Evolutionary conservation across 1,284 basidiomycete genomes (phyloP).

Genomic region (Tylopilus sp.): DNA sequence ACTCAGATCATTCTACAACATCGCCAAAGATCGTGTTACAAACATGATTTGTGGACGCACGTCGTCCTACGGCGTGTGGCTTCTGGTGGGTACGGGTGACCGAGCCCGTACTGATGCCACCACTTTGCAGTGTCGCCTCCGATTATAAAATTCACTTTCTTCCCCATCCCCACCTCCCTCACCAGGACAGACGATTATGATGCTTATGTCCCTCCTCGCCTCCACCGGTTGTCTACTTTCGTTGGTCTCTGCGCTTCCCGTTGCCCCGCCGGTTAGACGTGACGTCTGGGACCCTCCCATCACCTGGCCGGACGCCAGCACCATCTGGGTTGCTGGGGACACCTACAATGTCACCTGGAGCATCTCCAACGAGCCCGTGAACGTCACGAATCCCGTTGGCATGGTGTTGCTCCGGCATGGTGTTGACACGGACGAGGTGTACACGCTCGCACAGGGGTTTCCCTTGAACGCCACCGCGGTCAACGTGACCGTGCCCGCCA

Average conservation of each 20-base stretch:
- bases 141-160: not conserved
- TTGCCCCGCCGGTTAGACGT: constrained; percentile 34
- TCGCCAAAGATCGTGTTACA: not conserved
- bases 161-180: not conserved
- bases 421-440: constrained; percentile 32
- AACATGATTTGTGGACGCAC: not conserved
- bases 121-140: not conserved
- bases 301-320: constrained; percentile 47
- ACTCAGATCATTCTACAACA: not conserved
- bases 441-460: constrained; percentile 53
- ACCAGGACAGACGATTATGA: constrained; percentile 13
- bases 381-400: constrained; percentile 61
- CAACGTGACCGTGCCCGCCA: constrained; percentile 50
- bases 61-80: not conserved
- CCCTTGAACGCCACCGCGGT: constrained; percentile 50
- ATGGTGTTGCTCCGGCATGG: constrained; percentile 51
- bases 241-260: constrained; percentile 38
- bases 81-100: not conserved
- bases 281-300: constrained; percentile 63
- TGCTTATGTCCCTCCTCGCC: constrained; percentile 21
- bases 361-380: constrained; percentile 48
- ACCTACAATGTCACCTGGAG: constrained; percentile 61
- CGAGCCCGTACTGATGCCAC: not conserved
- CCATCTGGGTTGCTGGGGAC: constrained; percentile 55
- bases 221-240: constrained; percentile 32